phyloP scores from a whole-genome alignment of 345 rosid genomes.

The Citrus mangshanensis region DNA sequence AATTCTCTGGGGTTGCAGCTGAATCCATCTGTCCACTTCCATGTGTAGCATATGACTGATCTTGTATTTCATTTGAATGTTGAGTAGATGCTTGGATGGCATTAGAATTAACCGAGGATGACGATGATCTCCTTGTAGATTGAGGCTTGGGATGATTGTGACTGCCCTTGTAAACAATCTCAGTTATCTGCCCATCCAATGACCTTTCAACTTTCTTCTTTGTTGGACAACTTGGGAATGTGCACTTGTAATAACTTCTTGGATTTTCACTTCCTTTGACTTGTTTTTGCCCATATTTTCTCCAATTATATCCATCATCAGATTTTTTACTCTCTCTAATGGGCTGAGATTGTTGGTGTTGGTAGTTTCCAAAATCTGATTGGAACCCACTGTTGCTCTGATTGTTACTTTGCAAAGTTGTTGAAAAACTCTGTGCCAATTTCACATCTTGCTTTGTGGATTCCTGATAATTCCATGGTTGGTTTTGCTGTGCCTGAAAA shows the following conservation, averaged over 20 bases:
- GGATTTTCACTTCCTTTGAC: conserved; percentile 97
- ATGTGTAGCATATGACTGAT: conserved; percentile 41
- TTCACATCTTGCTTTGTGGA: conserved; percentile 27
- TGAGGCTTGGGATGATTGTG: conserved; percentile 91
- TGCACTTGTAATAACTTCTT: conserved; percentile 94
- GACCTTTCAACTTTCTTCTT: conserved; percentile 94
- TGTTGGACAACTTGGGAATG: conserved; percentile 64
- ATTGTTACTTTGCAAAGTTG: conserved; percentile 36
- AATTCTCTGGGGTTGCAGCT: conserved; percentile 61
- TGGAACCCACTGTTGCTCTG: conserved; percentile 28
- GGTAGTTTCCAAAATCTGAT: conserved; percentile 28
- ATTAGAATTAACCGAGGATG: conserved; percentile 27
- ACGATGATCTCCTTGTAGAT: conserved; percentile 61
- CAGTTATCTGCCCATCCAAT: conserved; percentile 77
- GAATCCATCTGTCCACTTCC: conserved; percentile 52
- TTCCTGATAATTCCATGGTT: conserved; percentile 46
- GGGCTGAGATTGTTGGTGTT: conserved; percentile 35
- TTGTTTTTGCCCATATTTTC: conserved; percentile 95
- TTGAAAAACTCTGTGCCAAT: conserved; percentile 38
- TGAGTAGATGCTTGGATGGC: conserved; percentile 33
- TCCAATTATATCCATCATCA: conserved; percentile 92
- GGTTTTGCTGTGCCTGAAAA: conserved; percentile 48
- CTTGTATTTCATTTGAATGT: conserved; percentile 35
- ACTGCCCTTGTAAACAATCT: conserved; percentile 84
- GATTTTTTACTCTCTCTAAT: conserved; percentile 57